Evolutionary conservation across 2,329 filamentous ascomycete genomes (phyloP).

Genomic region (Botrytis fabae): DNA sequence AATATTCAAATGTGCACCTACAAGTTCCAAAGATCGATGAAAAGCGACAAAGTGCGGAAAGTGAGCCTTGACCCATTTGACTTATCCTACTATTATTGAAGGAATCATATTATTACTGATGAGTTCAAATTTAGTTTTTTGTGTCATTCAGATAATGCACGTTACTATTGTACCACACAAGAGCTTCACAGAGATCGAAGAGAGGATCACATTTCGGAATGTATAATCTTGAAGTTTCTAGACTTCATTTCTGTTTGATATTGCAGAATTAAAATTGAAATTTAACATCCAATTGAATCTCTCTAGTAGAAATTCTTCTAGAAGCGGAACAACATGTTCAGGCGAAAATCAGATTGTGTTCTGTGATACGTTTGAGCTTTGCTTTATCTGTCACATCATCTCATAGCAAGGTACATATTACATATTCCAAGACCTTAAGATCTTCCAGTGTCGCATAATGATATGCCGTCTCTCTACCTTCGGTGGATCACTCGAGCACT

Average conservation of each 20-base stretch:
- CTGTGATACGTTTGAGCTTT: neutral
- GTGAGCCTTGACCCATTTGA: too few species aligned
- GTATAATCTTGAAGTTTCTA: too few species aligned
- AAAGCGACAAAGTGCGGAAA: too few species aligned
- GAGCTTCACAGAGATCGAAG: neutral
- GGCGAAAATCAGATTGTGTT: too few species aligned
- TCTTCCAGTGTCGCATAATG: neutral
- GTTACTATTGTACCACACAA: neutral
- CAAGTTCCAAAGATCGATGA: too few species aligned
- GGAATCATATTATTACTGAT: neutral
- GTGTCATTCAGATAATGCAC: neutral
- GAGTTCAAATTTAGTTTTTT: neutral
- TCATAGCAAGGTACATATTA: neutral
- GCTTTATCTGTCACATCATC: neutral
- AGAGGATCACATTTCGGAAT: neutral
- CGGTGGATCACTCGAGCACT: neutral
- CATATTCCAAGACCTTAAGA: neutral
- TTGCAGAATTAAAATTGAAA: too few species aligned
- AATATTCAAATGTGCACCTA: too few species aligned
- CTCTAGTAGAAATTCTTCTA: too few species aligned
- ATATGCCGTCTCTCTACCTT: neutral
- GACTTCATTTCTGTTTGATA: too few species aligned
- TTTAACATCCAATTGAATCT: too few species aligned
- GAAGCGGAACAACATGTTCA: too few species aligned
- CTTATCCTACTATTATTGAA: neutral